Percentiles rank a stretch among this genome's conserved stretches.
Conservation (phyloP, 257 asterid genomes). For the Solanum gandarillasii region DNA sequence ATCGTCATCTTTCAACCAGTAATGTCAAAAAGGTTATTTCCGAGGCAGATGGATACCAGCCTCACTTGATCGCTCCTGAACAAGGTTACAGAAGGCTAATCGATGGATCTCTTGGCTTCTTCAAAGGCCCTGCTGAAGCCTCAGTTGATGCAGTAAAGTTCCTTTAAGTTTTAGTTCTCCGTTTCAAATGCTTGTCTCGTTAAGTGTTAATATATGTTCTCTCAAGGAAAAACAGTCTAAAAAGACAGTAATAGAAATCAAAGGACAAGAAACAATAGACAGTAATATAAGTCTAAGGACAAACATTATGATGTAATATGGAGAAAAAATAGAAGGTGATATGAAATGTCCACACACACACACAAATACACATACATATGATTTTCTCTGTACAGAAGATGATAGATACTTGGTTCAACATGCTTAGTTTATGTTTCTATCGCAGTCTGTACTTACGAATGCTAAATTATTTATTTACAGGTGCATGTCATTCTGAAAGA, state of each 20-base stretch:
- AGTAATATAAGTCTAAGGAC: not conserved
- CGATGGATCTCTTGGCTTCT: constrained; percentile 91
- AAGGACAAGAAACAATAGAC: not conserved
- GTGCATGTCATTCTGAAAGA: constrained; percentile 84
- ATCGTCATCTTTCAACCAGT: constrained; percentile 84
- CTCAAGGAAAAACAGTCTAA: not conserved
- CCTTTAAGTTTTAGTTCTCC: not conserved
- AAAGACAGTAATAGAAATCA: no score
- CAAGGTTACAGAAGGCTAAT: constrained; percentile 96
- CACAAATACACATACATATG: not conserved
- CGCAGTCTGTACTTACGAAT: not conserved
- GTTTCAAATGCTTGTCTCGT: not conserved
- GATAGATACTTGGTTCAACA: not conserved
- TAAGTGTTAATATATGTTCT: not conserved
- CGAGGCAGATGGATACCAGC: constrained; percentile 98
- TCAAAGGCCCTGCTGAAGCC: constrained; percentile 99
- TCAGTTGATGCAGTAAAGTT: constrained; percentile 84
- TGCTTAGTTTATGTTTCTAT: not conserved
- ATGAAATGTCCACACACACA: not conserved
- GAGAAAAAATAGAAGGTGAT: not conserved
- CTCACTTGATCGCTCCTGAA: constrained; percentile 96
- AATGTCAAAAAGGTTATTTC: constrained; percentile 79
- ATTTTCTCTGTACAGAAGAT: not conserved
- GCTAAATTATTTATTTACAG: constrained; percentile 19
- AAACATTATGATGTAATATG: not conserved